A percentile compares a stretch with the other conserved stretches of the same genome.
phyloP scores from a whole-genome alignment of 352 stramenopile genomes.

The Poterioochromonas sp. region DNA sequence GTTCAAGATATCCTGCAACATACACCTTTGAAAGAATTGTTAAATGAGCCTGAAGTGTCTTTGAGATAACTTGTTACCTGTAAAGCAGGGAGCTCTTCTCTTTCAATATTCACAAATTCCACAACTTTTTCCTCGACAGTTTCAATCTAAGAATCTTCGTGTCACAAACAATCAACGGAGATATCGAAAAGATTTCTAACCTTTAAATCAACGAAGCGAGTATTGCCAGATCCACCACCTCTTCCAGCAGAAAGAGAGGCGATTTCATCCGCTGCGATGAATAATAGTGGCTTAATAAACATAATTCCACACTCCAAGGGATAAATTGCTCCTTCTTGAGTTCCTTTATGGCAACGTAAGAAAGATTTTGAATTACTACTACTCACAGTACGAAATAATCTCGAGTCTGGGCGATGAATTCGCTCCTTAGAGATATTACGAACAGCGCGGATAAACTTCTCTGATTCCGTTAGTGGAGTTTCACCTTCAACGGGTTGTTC shows the following conservation, averaged over 20 bases:
- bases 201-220: slow-evolving; percentile 11
- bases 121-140: not conserved
- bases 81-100: slow-evolving; percentile 7
- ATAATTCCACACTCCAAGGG: not conserved
- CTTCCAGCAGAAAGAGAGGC: slow-evolving; percentile 14
- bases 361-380: not conserved
- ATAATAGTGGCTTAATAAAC: slow-evolving; percentile 17
- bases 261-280: slow-evolving; percentile 2
- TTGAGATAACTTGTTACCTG: not conserved
- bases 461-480: not conserved
- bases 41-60: not conserved
- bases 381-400: not conserved
- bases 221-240: slow-evolving; percentile 23
- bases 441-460: not conserved
- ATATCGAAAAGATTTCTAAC: not conserved
- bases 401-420: not conserved
- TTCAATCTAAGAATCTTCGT: slow-evolving; percentile 15
- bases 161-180: not conserved
- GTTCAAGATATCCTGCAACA: not conserved
- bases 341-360: slow-evolving; percentile 15
- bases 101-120: slow-evolving; percentile 20
- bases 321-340: slow-evolving; percentile 17
- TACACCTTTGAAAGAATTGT: not conserved
- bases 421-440: not conserved
- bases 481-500: not conserved